Base-by-base conservation (phyloP, 75 land plant genomes). In the Pinus tabuliformis region DNA sequence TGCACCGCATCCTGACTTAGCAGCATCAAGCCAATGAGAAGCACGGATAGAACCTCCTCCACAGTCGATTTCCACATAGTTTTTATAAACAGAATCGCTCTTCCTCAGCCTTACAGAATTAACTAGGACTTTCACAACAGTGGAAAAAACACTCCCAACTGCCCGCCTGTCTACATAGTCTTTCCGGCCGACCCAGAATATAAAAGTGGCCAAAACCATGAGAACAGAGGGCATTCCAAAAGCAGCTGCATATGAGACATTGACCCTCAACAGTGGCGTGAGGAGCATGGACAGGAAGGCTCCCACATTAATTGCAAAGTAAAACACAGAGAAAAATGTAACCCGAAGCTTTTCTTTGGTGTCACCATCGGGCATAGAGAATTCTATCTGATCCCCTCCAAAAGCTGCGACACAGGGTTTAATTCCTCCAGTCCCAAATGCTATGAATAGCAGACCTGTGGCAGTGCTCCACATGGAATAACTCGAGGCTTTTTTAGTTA, bases 211-310 rank as follows among this genome's bases (percentile, higher is more conserved):
- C 12, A 63, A 18, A 73, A 79, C 76, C 85, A 83, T 83, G 56
- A 83, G 78, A 17, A 74, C 70, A 13, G 85, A 82, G 15, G 85
- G 85, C 59, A 83, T 73, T n/a, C 74, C 85, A 71, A 83, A 83
- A 21, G 85, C 85, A 49, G 76, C 33, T 4, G 81, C 49, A 72
- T 83, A 83, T 18, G 85, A 83, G 17, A 80, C 36, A 26, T 80
- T 72, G 68, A 42, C 30, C 42, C 85, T 82, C 54, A 83, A 54
- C 54, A 80, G 17, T 22, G 85, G 85, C 13, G 83, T 81, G 13
- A 81, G 58, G 58, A 80, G 24, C 37, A 82, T 83, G 57, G 85
- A 83, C 15, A 83, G 37, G 20, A 83, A 64, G 15, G 82, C 75
- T 0, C 85, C 85, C 36, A 72, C 85, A 68, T 83, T 83, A 11